phyloP scores from a whole-genome alignment of 2,329 filamentous ascomycete species.

The Aspergillus aculeatus region DNA sequence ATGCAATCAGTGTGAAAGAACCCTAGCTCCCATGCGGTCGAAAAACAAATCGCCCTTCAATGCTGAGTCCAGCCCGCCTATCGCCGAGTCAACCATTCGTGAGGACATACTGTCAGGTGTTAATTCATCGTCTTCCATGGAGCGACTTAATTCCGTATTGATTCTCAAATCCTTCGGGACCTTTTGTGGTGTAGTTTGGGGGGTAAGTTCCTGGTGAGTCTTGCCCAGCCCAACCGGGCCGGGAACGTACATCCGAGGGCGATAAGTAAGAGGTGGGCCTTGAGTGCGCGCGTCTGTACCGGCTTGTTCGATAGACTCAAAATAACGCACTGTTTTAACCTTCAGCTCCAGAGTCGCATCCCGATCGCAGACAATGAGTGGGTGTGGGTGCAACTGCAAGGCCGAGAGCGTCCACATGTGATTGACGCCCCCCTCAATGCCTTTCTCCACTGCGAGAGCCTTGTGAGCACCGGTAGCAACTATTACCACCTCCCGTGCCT shows the following conservation, averaged over 20 bases:
- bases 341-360: slow-evolving; percentile 72
- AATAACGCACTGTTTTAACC: slow-evolving; percentile 73
- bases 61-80: slow-evolving; percentile 42
- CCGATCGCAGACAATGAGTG: slow-evolving; percentile 80
- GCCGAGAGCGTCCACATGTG: slow-evolving; percentile 89
- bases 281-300: slow-evolving; percentile 50
- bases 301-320: slow-evolving; percentile 68
- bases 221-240: slow-evolving; percentile 26
- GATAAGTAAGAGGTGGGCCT: slow-evolving; percentile 44
- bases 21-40: slow-evolving; percentile 44
- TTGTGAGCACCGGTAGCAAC: slow-evolving; percentile 82
- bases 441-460: slow-evolving; percentile 73
- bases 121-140: slow-evolving; percentile 44
- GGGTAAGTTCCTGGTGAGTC: slow-evolving; percentile 25
- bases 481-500: slow-evolving; percentile 76
- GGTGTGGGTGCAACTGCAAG: slow-evolving; percentile 76
- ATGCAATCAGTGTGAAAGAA: slow-evolving; percentile 26
- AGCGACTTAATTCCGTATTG: slow-evolving; percentile 42
- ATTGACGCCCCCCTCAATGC: slow-evolving; percentile 77
- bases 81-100: slow-evolving; percentile 46
- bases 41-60: slow-evolving; percentile 44
- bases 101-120: slow-evolving; percentile 52
- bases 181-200: slow-evolving; percentile 30
- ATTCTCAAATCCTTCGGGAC: slow-evolving; percentile 45
- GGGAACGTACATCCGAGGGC: slow-evolving; percentile 37